Evolutionary conservation across 495 filamentous ascomycete genomes (phyloP).

Genomic region (Penicillium pulvis): DNA sequence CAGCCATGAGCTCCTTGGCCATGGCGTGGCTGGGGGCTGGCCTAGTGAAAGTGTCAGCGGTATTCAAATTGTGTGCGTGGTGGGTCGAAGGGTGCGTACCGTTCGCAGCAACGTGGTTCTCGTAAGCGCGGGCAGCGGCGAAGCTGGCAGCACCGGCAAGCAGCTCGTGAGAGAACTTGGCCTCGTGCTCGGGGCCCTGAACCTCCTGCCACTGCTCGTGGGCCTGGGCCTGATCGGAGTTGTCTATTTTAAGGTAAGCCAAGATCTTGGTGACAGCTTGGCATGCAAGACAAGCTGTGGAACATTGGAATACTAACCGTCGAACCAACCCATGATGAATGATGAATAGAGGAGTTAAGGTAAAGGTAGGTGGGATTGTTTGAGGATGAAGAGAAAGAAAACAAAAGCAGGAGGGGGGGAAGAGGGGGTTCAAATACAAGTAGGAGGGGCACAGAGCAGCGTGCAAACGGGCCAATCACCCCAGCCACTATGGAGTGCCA

Average conservation of each 20-base stretch:
- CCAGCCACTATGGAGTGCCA: conserved; percentile 1
- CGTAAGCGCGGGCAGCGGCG: conserved; percentile 72
- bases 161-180: conserved; percentile 65
- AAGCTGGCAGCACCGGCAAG: conserved; percentile 72
- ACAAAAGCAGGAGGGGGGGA: conserved; percentile 1
- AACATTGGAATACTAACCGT: background rate
- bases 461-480: conserved; percentile 6
- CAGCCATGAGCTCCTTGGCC: conserved; percentile 73
- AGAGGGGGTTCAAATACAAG: conserved; percentile 8
- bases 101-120: conserved; percentile 63
- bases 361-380: background rate
- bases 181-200: conserved; percentile 39
- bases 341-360: background rate
- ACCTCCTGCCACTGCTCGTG: background rate
- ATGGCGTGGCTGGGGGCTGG: conserved; percentile 62
- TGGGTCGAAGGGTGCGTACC: conserved; percentile 39
- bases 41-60: conserved; percentile 40
- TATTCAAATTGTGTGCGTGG: background rate
- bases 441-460: conserved; percentile 5
- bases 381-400: background rate
- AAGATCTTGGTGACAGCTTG: conserved; percentile 2
- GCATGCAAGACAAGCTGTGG: background rate
- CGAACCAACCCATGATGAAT: conserved; percentile 9
- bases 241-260: conserved; percentile 2
- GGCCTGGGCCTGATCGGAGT: background rate